A percentile compares a stretch with the other conserved stretches of the same genome.
These are phyloP conservation scores for Chenopodium quinoa DNA, from an alignment of 148 eudicot genomes.

Conservation along the genomic window DNA sequence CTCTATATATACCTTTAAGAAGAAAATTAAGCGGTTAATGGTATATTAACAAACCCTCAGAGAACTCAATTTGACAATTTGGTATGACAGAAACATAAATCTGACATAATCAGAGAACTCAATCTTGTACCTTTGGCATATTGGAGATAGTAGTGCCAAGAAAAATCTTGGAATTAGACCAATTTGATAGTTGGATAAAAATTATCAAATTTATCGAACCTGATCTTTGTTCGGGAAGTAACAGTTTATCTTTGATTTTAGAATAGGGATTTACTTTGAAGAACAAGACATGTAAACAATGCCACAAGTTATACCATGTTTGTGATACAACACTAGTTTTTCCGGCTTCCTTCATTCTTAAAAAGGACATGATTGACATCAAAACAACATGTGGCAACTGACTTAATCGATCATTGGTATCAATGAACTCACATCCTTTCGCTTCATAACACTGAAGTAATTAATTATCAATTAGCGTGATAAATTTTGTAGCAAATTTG, in stretches of 20 bases:
- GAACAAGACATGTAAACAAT: neutral
- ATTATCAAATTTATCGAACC: neutral
- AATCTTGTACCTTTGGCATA: constrained; percentile 57
- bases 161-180: constrained; percentile 29
- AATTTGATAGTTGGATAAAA: too few relatives aligned
- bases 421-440: too few relatives aligned
- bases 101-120: neutral
- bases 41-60: too few relatives aligned
- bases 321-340: too few relatives aligned
- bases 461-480: too few relatives aligned
- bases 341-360: too few relatives aligned
- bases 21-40: too few relatives aligned
- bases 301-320: constrained; percentile 6
- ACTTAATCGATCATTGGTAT: neutral
- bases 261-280: neutral
- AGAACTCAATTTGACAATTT: neutral
- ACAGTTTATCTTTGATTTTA: neutral
- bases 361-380: too few relatives aligned
- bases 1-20: too few relatives aligned
- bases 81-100: neutral
- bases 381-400: neutral
- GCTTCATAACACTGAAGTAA: too few relatives aligned
- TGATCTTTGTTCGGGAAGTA: neutral
- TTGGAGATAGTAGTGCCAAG: constrained; percentile 61
- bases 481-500: too few relatives aligned